Conservation (phyloP, 495 filamentous ascomycete genomes). For the Talaromyces stipitatus region DNA sequence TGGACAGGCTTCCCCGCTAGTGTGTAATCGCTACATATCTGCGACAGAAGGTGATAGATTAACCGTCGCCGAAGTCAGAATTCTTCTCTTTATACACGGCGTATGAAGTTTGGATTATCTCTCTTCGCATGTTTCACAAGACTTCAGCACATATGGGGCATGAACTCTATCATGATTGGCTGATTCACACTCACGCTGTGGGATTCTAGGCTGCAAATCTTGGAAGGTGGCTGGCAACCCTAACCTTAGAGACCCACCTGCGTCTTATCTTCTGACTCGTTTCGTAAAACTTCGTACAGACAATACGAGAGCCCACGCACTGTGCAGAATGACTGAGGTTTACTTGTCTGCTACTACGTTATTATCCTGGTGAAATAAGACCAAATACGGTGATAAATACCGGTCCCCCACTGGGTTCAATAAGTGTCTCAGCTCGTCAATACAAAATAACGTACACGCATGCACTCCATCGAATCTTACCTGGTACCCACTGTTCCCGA, state of each 20-base stretch:
- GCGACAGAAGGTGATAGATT: not conserved
- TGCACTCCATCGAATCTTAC: too few relatives aligned
- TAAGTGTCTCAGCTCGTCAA: too few relatives aligned
- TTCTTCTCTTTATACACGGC: not conserved
- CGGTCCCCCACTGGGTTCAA: not conserved
- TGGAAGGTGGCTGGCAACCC: conserved; percentile 2
- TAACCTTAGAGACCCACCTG: not conserved
- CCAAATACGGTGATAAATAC: not conserved
- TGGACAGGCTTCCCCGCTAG: not conserved
- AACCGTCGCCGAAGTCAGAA: not conserved
- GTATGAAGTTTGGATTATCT: not conserved
- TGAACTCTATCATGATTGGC: not conserved
- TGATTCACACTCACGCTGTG: not conserved
- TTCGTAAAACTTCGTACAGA: too few relatives aligned
- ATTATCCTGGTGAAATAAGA: too few relatives aligned
- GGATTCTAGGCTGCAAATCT: not conserved
- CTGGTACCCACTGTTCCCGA: not conserved
- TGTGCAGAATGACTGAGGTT: too few relatives aligned
- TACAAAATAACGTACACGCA: not conserved
- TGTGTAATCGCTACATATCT: not conserved
- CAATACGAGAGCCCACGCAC: not conserved
- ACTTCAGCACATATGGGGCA: not conserved
- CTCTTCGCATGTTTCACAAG: not conserved
- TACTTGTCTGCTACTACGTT: too few relatives aligned
- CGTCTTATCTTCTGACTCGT: not conserved